Evolutionary conservation across 2,329 filamentous ascomycete species (phyloP).

Genomic region (Aspergillus thermomutatus): DNA sequence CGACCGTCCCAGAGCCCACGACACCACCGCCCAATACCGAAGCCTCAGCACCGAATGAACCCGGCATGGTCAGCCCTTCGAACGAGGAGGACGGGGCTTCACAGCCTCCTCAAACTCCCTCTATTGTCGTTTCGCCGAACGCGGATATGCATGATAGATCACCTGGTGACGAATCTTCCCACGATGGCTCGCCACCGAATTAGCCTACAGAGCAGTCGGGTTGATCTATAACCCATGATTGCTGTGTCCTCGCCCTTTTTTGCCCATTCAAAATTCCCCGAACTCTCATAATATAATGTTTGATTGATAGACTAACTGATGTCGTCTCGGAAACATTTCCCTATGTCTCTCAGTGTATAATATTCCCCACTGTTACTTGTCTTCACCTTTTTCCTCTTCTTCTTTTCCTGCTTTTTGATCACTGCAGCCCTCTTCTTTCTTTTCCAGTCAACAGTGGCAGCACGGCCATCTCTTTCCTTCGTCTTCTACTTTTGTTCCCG

Average conservation of each 20-base stretch:
- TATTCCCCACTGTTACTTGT: slow-evolving; percentile 5
- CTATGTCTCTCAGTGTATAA: slow-evolving; percentile 19
- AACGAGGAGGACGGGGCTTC: slow-evolving; percentile 18
- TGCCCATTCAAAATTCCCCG: neutral
- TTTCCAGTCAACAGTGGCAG: neutral
- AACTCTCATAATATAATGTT: slow-evolving; percentile 29
- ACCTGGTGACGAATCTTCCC: slow-evolving; percentile 17
- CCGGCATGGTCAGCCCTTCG: slow-evolving; percentile 19
- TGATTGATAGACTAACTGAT: slow-evolving; percentile 29
- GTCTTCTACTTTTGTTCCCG: neutral
- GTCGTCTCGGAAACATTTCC: slow-evolving; percentile 25
- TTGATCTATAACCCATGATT: slow-evolving; percentile 10
- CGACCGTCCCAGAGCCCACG: slow-evolving; percentile 30
- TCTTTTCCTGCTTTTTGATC: slow-evolving; percentile 1
- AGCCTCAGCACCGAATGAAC: slow-evolving; percentile 17
- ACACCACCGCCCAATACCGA: slow-evolving; percentile 29
- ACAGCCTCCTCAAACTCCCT: slow-evolving; percentile 25
- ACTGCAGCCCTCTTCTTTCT: neutral
- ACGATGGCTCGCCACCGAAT: slow-evolving; percentile 19
- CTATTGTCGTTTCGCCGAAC: slow-evolving; percentile 35
- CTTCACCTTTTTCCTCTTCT: slow-evolving; percentile 1
- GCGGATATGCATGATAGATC: slow-evolving; percentile 20
- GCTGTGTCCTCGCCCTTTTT: neutral
- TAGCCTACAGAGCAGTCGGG: slow-evolving; percentile 24
- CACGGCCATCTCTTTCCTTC: neutral